Percentiles rank a stretch among this genome's conserved stretches.
phyloP scores from a whole-genome alignment of 2,329 filamentous ascomycete genomes.

The Neopestalotiopsis sp. region DNA sequence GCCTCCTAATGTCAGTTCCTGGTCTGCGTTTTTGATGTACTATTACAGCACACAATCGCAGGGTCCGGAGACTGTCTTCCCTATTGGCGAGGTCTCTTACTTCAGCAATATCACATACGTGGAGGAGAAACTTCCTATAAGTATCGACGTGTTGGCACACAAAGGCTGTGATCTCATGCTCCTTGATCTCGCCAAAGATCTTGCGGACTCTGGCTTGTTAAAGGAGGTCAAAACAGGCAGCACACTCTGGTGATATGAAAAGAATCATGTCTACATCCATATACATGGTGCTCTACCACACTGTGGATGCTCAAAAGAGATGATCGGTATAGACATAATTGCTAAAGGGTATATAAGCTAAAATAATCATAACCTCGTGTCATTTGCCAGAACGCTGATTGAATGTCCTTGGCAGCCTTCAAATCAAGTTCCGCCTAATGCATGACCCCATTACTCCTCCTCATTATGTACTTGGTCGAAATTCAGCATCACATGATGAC shows the following conservation, averaged over 20 bases:
- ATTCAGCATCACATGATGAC: neutral
- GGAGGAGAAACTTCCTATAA: neutral
- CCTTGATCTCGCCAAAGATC: constrained; percentile 1
- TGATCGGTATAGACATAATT: neutral
- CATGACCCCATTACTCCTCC: neutral
- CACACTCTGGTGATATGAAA: neutral
- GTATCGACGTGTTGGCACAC: constrained; percentile 1
- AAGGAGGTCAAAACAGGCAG: neutral
- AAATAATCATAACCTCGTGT: neutral
- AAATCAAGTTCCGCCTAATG: neutral
- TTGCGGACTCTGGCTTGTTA: neutral
- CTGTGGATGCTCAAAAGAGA: neutral
- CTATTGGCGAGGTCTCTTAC: neutral
- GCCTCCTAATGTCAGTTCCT: neutral
- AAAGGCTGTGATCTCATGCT: constrained; percentile 1
- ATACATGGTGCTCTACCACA: neutral
- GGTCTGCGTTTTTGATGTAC: neutral
- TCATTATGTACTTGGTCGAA: neutral
- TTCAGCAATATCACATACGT: neutral
- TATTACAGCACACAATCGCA: neutral
- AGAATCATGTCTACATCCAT: neutral
- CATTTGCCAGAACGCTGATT: neutral
- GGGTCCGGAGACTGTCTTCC: neutral
- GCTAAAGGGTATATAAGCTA: neutral
- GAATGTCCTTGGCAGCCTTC: neutral